phyloP scores from a whole-genome alignment of 768 basidiomycete genomes.

The Boletus tylopilopsis region DNA sequence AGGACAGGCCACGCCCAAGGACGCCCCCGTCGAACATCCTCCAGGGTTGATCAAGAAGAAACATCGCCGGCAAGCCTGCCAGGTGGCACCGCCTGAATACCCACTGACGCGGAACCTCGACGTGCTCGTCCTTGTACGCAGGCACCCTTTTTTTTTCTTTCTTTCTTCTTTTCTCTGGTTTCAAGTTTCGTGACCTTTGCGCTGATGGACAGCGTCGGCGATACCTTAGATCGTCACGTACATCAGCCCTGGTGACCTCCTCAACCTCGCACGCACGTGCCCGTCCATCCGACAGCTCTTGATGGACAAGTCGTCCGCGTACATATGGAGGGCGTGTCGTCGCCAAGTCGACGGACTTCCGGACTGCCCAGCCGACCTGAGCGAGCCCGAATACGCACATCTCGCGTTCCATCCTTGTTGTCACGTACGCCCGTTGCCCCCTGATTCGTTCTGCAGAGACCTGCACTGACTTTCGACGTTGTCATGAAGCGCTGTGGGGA shows the following conservation, averaged over 20 bases:
- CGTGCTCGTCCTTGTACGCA: neutral
- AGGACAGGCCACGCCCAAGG: neutral
- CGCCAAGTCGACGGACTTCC: neutral
- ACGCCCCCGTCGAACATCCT: neutral
- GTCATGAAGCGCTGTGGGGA: no score
- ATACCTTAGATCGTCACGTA: neutral
- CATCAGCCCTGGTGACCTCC: neutral
- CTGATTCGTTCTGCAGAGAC: no score
- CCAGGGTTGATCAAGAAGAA: no score
- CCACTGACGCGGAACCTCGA: no score
- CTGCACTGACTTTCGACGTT: no score
- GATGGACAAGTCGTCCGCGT: neutral
- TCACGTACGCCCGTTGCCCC: no score
- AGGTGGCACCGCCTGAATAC: no score
- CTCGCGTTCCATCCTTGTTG: neutral
- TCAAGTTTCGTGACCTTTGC: neutral
- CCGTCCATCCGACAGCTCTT: neutral
- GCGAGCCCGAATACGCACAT: neutral
- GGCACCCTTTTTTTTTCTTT: neutral
- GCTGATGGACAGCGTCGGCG: neutral
- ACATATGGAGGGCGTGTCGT: neutral
- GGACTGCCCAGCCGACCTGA: neutral
- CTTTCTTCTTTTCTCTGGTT: no score
- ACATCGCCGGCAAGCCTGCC: neutral
- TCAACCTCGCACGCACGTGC: constrained; percentile 1